These are phyloP conservation scores for Aphanoascus verrucosus DNA, from an alignment of 2,329 filamentous ascomycete species.

Conservation along the genomic window DNA sequence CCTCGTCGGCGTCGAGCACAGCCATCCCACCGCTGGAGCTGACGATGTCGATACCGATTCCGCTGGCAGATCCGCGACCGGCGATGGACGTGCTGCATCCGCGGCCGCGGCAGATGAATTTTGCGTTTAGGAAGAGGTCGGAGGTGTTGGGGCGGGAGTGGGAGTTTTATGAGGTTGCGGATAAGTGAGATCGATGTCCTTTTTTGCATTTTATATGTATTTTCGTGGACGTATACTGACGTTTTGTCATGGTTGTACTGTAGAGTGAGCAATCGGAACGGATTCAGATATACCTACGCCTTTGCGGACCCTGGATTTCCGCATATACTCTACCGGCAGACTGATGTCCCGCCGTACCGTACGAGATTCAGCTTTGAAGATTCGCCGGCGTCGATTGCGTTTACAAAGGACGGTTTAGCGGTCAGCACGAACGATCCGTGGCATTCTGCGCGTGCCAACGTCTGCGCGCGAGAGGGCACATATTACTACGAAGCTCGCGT, in stretches of 20 bases:
- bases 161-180: constrained; percentile 36
- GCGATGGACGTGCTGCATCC: constrained; percentile 31
- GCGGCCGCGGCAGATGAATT: constrained; percentile 33
- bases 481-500: constrained; percentile 94
- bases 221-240: neutral
- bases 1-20: constrained; percentile 12
- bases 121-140: constrained; percentile 28
- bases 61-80: constrained; percentile 32
- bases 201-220: too few species aligned
- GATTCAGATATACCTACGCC: constrained; percentile 81
- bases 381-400: constrained; percentile 71
- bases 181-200: constrained; percentile 27
- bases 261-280: constrained; percentile 52
- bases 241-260: neutral
- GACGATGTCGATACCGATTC: constrained; percentile 31
- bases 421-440: constrained; percentile 89
- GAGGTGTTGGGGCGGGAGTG: constrained; percentile 27
- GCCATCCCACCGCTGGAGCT: constrained; percentile 31
- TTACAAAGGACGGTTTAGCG: constrained; percentile 62
- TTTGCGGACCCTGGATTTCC: constrained; percentile 82
- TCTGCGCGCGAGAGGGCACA: constrained; percentile 76
- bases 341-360: constrained; percentile 72
- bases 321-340: constrained; percentile 81
- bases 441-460: constrained; percentile 80
- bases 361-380: constrained; percentile 89